phyloP scores from a whole-genome alignment of 2,329 filamentous ascomycete species.

The Celoporthe dispersa region DNA sequence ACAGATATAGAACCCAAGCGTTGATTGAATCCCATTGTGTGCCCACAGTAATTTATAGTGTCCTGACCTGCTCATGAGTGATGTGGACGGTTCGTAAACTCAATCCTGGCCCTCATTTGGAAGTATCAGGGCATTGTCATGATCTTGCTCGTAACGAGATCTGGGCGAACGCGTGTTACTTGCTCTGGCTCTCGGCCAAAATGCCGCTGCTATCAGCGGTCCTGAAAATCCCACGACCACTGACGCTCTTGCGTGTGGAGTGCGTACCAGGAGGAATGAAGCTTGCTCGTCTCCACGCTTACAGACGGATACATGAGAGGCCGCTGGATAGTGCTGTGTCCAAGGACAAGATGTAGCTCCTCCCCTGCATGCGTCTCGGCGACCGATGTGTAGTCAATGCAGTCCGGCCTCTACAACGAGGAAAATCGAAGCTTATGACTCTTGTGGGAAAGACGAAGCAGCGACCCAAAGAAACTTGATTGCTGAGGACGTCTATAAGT shows the following conservation, averaged over 20 bases:
- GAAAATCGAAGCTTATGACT: background rate
- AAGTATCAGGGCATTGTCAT: background rate
- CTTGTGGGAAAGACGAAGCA: background rate
- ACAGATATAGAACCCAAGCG: background rate
- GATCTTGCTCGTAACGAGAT: background rate
- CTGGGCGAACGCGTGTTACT: background rate
- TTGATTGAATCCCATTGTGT: background rate
- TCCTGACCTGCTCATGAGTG: background rate
- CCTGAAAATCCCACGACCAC: background rate
- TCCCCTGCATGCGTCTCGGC: background rate
- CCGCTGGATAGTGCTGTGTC: background rate
- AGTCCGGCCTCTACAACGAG: too few relatives aligned
- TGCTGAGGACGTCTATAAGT: slow-evolving; percentile 32
- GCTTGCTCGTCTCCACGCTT: background rate
- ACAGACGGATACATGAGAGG: background rate
- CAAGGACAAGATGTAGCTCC: background rate
- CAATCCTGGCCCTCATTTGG: background rate
- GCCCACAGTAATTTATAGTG: background rate
- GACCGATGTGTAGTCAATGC: background rate
- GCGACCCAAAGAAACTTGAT: slow-evolving; percentile 22
- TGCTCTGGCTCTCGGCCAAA: background rate
- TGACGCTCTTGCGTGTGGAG: background rate
- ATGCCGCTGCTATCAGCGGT: background rate
- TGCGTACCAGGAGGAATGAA: background rate
- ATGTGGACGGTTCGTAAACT: background rate